A percentile compares a stretch with the other conserved stretches of the same genome.
Conservation (phyloP, 768 basidiomycete species). For the Mrakia blollopis region DNA sequence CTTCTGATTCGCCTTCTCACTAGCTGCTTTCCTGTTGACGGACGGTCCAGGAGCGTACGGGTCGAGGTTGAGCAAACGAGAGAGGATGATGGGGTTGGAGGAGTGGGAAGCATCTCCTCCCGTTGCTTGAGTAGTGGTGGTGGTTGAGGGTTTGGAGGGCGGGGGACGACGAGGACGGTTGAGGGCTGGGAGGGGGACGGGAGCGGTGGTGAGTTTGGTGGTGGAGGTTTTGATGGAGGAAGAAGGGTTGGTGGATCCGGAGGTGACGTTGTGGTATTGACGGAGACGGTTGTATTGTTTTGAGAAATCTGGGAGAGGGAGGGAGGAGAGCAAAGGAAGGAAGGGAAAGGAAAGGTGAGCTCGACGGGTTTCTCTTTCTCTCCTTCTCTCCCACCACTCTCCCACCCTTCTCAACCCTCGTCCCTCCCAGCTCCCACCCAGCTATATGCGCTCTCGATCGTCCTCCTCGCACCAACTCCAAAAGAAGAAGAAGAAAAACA, state of each 20-base stretch:
- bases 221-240: conserved; percentile 33
- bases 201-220: conserved; percentile 55
- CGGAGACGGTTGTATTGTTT: conserved; percentile 94
- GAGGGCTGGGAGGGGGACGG: conserved; percentile 59
- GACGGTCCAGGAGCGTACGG: conserved; percentile 43
- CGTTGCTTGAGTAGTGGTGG: not conserved
- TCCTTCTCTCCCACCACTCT: not conserved
- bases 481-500: not conserved
- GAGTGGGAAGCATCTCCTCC: conserved; percentile 8
- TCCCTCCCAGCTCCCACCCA: not conserved
- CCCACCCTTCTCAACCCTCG: not conserved
- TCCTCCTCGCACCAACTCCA: not conserved
- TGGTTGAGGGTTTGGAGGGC: not conserved
- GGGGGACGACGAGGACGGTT: conserved; percentile 55
- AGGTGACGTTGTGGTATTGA: conserved; percentile 73
- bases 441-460: not conserved
- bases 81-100: conserved; percentile 12
- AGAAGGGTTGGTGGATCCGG: not conserved
- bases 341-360: not conserved
- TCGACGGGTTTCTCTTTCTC: not conserved
- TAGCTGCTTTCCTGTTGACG: conserved; percentile 80
- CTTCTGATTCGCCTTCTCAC: conserved; percentile 76
- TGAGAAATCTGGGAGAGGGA: conserved; percentile 70
- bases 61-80: conserved; percentile 68
- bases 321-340: not conserved